phyloP scores from a whole-genome alignment of 2,329 filamentous ascomycete species.

The Penicillium italicum region DNA sequence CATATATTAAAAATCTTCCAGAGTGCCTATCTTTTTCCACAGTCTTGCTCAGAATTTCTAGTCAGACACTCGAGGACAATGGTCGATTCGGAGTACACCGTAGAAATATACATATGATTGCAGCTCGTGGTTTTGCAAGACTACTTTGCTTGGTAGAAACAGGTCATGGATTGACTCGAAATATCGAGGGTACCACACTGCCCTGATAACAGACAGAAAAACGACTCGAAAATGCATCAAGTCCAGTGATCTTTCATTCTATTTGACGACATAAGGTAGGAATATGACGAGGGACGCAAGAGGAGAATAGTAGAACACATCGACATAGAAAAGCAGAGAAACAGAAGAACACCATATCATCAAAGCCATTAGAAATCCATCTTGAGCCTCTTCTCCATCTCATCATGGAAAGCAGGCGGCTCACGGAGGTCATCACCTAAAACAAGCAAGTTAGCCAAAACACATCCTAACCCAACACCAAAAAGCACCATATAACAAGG shows the following conservation, averaged over 20 bases:
- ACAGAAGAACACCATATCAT: conserved; percentile 16
- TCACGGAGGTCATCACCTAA: conserved; percentile 65
- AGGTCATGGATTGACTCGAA: conserved; percentile 12
- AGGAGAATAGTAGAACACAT: conserved; percentile 15
- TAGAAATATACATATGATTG: background rate
- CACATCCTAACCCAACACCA: conserved; percentile 1
- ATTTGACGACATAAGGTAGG: conserved; percentile 11
- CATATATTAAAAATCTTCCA: background rate
- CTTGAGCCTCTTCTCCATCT: conserved; percentile 90
- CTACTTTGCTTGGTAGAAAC: background rate
- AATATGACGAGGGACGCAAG: conserved; percentile 8
- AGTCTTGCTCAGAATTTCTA: background rate
- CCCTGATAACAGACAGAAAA: background rate
- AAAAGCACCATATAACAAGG: background rate
- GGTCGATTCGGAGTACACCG: background rate
- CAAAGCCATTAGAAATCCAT: conserved; percentile 53
- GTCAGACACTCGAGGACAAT: background rate
- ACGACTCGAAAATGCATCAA: background rate
- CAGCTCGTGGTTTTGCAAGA: background rate
- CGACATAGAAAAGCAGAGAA: conserved; percentile 10
- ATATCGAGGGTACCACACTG: background rate
- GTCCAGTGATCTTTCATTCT: conserved; percentile 16
- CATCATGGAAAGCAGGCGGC: conserved; percentile 73
- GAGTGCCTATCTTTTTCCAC: background rate
- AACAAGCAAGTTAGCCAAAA: conserved; percentile 11